Percentiles rank a stretch among this genome's conserved stretches.
Conservation (phyloP, 2,329 filamentous ascomycete species). For the Epicoccum sorghinum region DNA sequence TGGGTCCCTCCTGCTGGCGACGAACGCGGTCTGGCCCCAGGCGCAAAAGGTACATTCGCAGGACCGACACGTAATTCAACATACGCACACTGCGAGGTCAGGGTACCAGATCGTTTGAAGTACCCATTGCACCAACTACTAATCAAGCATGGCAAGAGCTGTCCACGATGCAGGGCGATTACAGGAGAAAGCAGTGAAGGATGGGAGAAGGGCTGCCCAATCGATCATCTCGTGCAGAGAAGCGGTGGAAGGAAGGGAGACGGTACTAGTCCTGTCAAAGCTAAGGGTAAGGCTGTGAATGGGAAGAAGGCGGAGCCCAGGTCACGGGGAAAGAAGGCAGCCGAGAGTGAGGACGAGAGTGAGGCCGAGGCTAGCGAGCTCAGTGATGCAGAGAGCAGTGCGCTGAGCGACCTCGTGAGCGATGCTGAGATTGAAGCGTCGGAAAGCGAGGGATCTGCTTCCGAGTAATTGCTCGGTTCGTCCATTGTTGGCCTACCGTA, state of each 20-base stretch:
- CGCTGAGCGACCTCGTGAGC: slow-evolving; percentile 13
- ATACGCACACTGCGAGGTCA: slow-evolving; percentile 65
- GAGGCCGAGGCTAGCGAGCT: slow-evolving; percentile 36
- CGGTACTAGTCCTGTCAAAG: slow-evolving; percentile 17
- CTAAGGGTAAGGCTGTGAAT: slow-evolving; percentile 16
- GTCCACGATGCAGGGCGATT: slow-evolving; percentile 64
- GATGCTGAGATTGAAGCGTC: slow-evolving; percentile 7
- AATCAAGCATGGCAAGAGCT: slow-evolving; percentile 67
- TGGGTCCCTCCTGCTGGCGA: slow-evolving; percentile 61
- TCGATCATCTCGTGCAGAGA: slow-evolving; percentile 66
- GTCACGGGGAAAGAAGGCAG: slow-evolving; percentile 18
- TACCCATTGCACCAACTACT: slow-evolving; percentile 68
- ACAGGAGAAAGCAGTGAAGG: slow-evolving; percentile 66
- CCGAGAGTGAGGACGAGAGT: slow-evolving; percentile 31
- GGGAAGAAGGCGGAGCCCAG: slow-evolving; percentile 21
- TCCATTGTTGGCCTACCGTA: neutral
- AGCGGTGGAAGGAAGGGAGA: slow-evolving; percentile 60
- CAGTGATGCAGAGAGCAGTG: slow-evolving; percentile 33
- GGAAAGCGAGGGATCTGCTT: slow-evolving; percentile 1
- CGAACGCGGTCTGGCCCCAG: slow-evolving; percentile 36
- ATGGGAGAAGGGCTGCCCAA: slow-evolving; percentile 69
- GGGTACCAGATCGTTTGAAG: slow-evolving; percentile 67
- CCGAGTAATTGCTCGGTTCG: neutral
- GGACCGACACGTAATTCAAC: slow-evolving; percentile 58
- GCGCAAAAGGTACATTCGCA: slow-evolving; percentile 49